Percentiles rank a stretch among this genome's conserved stretches.
These are phyloP conservation scores for Arabis alpina DNA, from an alignment of 345 rosid species.

Conservation along the genomic window DNA sequence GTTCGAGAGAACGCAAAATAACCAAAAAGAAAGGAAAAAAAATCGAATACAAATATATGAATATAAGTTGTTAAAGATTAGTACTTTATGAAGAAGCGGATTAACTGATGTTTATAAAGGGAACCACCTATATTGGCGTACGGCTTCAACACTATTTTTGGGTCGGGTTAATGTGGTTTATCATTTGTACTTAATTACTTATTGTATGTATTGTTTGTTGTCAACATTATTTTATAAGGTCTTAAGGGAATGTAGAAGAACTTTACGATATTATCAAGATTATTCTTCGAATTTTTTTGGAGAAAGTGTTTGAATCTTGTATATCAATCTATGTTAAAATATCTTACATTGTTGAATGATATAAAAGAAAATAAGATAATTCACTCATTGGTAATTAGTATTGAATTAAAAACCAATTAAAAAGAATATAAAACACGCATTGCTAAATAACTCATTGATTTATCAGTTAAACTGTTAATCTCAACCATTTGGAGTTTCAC, in stretches of 20 bases:
- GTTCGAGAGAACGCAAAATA: neutral
- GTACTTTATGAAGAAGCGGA: conserved; percentile 13
- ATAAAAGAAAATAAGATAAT: too few relatives aligned
- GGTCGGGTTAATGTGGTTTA: conserved; percentile 21
- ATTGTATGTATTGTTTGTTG: neutral
- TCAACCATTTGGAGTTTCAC: neutral
- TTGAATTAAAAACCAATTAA: too few relatives aligned
- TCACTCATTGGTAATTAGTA: too few relatives aligned
- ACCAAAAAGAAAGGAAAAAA: neutral
- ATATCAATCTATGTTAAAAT: neutral
- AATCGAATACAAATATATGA: neutral
- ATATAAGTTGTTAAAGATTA: conserved; percentile 12
- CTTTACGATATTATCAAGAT: neutral
- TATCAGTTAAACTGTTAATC: too few relatives aligned
- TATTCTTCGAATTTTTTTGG: neutral
- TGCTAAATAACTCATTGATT: too few relatives aligned
- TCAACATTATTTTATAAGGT: neutral
- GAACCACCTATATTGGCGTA: conserved; percentile 1
- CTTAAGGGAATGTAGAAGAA: neutral
- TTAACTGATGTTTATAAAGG: conserved; percentile 7
- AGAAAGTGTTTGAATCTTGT: neutral
- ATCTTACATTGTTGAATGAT: too few relatives aligned
- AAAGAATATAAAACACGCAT: too few relatives aligned
- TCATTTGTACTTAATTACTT: neutral
- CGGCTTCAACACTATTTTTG: neutral